Conservation (phyloP, 805 yeast species). For the Henningerozyma blattae region DNA sequence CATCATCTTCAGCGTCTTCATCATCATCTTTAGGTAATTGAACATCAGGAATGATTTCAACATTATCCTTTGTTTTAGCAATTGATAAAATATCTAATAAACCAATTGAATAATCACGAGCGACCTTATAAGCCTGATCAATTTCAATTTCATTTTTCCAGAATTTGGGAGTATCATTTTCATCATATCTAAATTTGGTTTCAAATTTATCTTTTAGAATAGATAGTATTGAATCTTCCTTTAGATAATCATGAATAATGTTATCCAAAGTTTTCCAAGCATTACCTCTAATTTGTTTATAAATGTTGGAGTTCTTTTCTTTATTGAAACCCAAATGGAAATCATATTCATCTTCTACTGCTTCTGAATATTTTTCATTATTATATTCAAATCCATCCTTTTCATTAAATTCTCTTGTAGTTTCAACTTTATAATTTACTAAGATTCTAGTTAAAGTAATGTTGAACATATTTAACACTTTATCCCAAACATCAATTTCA, state of each 20-base stretch:
- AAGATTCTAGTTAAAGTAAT: constrained; percentile 22
- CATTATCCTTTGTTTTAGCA: constrained; percentile 41
- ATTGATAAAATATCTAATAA: constrained; percentile 47
- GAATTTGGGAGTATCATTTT: constrained; percentile 65
- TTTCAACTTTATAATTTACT: constrained; percentile 16
- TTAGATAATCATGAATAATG: constrained; percentile 46
- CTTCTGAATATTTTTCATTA: no score
- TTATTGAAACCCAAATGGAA: constrained; percentile 51
- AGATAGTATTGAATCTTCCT: constrained; percentile 52
- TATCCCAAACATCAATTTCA: constrained; percentile 47
- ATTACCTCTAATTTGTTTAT: constrained; percentile 32
- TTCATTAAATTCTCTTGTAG: constrained; percentile 11
- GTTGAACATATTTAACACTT: constrained; percentile 34
- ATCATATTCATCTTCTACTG: no score
- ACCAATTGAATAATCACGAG: constrained; percentile 45
- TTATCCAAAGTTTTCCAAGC: constrained; percentile 59
- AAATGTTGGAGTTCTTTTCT: constrained; percentile 31
- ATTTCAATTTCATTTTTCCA: constrained; percentile 70
- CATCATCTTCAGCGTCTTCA: constrained; percentile 23
- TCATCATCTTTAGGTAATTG: constrained; percentile 27
- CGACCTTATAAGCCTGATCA: constrained; percentile 51
- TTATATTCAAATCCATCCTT: no score
- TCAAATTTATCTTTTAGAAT: constrained; percentile 75
- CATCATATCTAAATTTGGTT: constrained; percentile 71
- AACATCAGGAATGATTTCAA: constrained; percentile 48